phyloP scores from a whole-genome alignment of 2,329 filamentous ascomycete genomes.

The Aspergillus aculeatinus region DNA sequence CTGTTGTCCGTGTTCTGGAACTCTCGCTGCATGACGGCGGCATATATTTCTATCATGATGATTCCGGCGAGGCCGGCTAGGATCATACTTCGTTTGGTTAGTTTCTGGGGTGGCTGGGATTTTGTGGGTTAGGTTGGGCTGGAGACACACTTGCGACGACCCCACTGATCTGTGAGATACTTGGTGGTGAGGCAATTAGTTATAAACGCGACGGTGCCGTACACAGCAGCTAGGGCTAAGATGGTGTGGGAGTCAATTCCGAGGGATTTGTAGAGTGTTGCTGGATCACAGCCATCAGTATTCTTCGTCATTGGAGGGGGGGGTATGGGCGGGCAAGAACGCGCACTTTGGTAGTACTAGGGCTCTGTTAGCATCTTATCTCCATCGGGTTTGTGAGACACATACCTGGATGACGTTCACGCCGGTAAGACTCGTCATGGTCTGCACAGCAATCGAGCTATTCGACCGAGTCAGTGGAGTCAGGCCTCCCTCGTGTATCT shows the following conservation, averaged over 20 bases:
- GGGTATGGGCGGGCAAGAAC: slow-evolving; percentile 4
- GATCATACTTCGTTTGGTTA: slow-evolving; percentile 49
- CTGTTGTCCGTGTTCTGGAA: slow-evolving; percentile 57
- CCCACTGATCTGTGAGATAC: slow-evolving; percentile 59
- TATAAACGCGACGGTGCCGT: slow-evolving; percentile 54
- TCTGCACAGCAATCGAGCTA: slow-evolving; percentile 55
- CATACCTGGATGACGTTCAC: slow-evolving; percentile 57
- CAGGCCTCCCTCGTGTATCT: background rate
- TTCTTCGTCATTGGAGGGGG: background rate
- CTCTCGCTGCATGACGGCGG: slow-evolving; percentile 58
- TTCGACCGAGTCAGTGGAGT: slow-evolving; percentile 12
- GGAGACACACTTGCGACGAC: slow-evolving; percentile 51
- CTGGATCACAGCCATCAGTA: slow-evolving; percentile 41
- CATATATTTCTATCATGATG: slow-evolving; percentile 58
- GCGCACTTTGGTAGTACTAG: slow-evolving; percentile 36
- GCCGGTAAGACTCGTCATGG: slow-evolving; percentile 58
- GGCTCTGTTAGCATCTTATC: background rate
- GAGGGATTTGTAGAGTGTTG: slow-evolving; percentile 56
- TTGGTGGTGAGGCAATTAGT: slow-evolving; percentile 54
- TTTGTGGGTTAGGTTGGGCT: background rate
- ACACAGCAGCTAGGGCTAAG: slow-evolving; percentile 55
- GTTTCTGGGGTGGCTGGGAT: background rate
- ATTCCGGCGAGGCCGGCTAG: slow-evolving; percentile 53
- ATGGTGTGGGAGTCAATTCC: slow-evolving; percentile 53
- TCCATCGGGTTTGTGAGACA: background rate